Conservation (phyloP, 805 yeast species). For the Blastobotrys terrestris region DNA sequence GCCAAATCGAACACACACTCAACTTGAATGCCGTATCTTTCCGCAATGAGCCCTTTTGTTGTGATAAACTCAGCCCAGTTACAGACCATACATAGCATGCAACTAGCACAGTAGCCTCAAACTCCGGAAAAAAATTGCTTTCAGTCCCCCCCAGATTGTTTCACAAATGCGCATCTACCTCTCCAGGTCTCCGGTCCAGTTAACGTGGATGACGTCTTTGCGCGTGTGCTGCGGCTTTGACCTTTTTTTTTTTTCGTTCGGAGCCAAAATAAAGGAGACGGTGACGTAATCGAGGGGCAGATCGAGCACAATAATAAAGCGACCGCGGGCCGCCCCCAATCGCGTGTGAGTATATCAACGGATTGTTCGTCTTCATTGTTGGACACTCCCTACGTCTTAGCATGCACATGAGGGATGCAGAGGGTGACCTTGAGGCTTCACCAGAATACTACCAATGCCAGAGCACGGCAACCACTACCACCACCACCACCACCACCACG, state of each 20-base stretch:
- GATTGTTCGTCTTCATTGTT: not conserved
- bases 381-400: not conserved
- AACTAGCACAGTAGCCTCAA: no score
- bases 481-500: no score
- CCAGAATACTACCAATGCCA: not conserved
- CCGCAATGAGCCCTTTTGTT: no score
- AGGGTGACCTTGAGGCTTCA: not conserved
- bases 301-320: not conserved
- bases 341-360: not conserved
- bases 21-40: no score
- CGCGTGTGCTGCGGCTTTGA: no score
- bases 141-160: no score
- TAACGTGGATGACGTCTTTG: not conserved
- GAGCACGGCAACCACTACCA: not conserved
- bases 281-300: not conserved
- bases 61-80: no score
- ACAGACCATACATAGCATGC: no score
- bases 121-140: no score
- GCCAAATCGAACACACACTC: not conserved
- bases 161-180: no score
- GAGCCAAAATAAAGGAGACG: not conserved
- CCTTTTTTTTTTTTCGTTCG: no score
- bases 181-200: no score
- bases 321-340: not conserved
- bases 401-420: not conserved